Evolutionary conservation across 805 yeast genomes (phyloP), one percentile per base, ranked within the genome.

Genomic region (Hermanozyma aechmeae): DNA sequence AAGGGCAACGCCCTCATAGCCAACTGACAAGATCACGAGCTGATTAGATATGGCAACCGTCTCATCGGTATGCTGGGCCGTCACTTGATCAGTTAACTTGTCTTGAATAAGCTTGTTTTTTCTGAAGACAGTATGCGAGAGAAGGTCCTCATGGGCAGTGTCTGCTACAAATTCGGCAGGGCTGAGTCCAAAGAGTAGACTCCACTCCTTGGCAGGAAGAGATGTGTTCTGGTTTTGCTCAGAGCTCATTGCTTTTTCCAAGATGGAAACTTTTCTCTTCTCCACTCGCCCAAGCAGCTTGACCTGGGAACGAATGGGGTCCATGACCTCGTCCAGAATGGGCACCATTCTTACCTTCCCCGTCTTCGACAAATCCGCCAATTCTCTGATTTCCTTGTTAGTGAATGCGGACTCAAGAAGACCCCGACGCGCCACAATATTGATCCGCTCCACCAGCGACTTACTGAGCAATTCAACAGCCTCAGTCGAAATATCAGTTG

Each of bases 351-450:
- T 47, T 32, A 79, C 71, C 9, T 49, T 53, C 12, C 63, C 61
- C 0, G 76, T 75, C 17, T 61, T 42, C 4, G 56, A 54, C 31
- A 85, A 52, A 30, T 76, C 80, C 46, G 87, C 59, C 21, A 89
- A 57, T 48, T 92, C 97, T 47, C 96, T 68, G 15, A 89, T 66
- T 52, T 92, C 98, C 49, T 86, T 89, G 41, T 83, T 89, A 3
- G 96, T 80, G 51, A 87, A 92, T 15, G 95, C 92, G 25, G 92
- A 76, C 40, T 86, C 87, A 25, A 78, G 51, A 14, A 85, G 61
- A 3, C 96, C 96, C 47, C 96, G 68, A 42, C 98, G 70, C 2
- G 87, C 98, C 26, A 82, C 78, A 13, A 92, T 71, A 26, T 70
- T 69, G 11, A 92, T 82, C 5, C 65, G 61, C 35, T 70, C 56